Percentiles rank a stretch among this genome's conserved stretches.
These are phyloP conservation scores for Lichtheimia ornata DNA, from an alignment of 371 early-diverging fungal genomes.

Conservation along the genomic window DNA sequence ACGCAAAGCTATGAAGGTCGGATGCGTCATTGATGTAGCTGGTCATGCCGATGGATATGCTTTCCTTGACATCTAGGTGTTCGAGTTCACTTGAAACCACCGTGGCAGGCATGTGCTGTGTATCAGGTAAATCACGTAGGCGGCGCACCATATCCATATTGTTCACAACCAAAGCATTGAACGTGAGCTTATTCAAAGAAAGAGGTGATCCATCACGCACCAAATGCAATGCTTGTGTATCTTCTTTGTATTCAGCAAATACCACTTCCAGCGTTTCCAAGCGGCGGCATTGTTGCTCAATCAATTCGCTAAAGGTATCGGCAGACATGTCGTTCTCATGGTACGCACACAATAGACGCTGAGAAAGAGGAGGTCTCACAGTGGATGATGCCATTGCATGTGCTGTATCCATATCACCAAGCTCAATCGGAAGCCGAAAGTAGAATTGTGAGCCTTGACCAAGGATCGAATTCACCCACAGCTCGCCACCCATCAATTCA, in stretches of 20 bases:
- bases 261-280: constrained; percentile 4
- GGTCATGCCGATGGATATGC: constrained; percentile 59
- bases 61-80: constrained; percentile 51
- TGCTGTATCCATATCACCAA: constrained; percentile 4
- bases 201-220: not conserved
- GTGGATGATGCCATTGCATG: no score
- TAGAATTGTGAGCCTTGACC: constrained; percentile 75
- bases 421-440: constrained; percentile 49
- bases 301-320: constrained; percentile 43
- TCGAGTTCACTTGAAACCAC: constrained; percentile 40
- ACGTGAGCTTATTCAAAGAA: constrained; percentile 1
- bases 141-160: constrained; percentile 7
- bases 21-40: constrained; percentile 61
- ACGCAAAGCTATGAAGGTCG: constrained; percentile 61
- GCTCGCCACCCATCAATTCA: constrained; percentile 76
- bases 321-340: constrained; percentile 2
- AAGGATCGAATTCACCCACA: constrained; percentile 72
- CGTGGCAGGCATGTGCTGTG: constrained; percentile 63
- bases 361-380: not conserved
- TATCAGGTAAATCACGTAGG: constrained; percentile 36
- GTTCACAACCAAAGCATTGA: constrained; percentile 12
- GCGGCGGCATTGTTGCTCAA: constrained; percentile 38
- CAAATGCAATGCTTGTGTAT: not conserved
- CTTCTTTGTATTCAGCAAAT: not conserved
- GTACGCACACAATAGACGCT: not conserved